Evolutionary conservation across 441 rosid species (phyloP).

Genomic region (Sinapis alba): DNA sequence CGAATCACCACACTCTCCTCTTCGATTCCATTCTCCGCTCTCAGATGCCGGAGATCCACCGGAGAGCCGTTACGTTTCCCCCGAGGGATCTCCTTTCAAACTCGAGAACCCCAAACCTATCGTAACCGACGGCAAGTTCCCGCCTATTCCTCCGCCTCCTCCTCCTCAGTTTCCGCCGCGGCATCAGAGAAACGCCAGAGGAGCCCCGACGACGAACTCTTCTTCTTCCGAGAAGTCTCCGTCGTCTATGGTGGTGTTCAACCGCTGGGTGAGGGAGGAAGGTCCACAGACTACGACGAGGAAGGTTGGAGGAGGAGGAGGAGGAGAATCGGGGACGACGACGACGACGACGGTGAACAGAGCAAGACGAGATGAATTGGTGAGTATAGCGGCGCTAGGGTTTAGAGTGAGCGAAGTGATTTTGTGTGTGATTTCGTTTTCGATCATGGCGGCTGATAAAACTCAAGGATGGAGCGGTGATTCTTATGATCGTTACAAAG

Average conservation of each 20-base stretch:
- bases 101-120: slow-evolving; percentile 54
- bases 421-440: slow-evolving; percentile 87
- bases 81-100: slow-evolving; percentile 60
- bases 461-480: slow-evolving; percentile 99
- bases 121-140: slow-evolving; percentile 48
- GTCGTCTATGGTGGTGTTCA: slow-evolving; percentile 33
- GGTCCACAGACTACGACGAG: slow-evolving; percentile 31
- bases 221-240: slow-evolving; percentile 34
- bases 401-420: slow-evolving; percentile 67
- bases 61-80: slow-evolving; percentile 69
- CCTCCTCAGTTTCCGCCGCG: slow-evolving; percentile 35
- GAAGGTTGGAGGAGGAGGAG: slow-evolving; percentile 43
- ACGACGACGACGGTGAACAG: slow-evolving; percentile 36
- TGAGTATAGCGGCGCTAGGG: slow-evolving; percentile 57
- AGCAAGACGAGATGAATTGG: slow-evolving; percentile 41
- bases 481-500: slow-evolving; percentile 90
- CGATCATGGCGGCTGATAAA: slow-evolving; percentile 94
- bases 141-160: slow-evolving; percentile 46
- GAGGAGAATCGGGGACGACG: slow-evolving; percentile 37
- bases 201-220: slow-evolving; percentile 19
- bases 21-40: slow-evolving; percentile 72
- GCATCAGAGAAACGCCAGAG: slow-evolving; percentile 25
- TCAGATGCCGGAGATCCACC: slow-evolving; percentile 75
- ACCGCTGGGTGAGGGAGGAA: slow-evolving; percentile 52
- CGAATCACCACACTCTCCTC: slow-evolving; percentile 85